These are phyloP conservation scores for Crithidia fasciculata DNA, from an alignment of 208 protist genomes.

Conservation along the genomic window DNA sequence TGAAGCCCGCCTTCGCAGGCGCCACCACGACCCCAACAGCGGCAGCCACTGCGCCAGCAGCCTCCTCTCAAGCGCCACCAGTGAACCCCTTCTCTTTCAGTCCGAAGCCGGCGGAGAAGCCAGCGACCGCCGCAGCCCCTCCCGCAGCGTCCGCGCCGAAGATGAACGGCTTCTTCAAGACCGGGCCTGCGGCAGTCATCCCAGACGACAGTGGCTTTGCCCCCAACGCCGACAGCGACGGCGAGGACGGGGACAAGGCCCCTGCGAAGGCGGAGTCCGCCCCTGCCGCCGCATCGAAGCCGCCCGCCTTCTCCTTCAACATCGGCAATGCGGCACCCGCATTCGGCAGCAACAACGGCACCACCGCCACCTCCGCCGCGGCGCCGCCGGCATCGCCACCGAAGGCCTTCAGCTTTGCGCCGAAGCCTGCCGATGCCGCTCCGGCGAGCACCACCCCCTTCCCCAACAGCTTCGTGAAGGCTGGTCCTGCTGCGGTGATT, in stretches of 20 bases:
- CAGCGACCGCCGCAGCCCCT: background rate
- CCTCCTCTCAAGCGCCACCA: background rate
- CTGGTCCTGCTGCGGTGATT: constrained; percentile 62
- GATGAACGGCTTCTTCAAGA: constrained; percentile 53
- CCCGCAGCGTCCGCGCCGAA: background rate
- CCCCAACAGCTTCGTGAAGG: constrained; percentile 54
- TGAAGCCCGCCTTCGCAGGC: background rate
- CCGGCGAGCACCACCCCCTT: constrained; percentile 4
- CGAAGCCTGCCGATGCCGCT: constrained; percentile 14
- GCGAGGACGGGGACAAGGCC: constrained; percentile 34
- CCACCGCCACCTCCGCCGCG: background rate
- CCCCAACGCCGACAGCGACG: constrained; percentile 59
- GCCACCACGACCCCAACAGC: background rate
- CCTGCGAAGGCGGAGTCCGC: constrained; percentile 3
- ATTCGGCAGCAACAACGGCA: background rate
- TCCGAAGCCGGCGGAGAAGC: background rate
- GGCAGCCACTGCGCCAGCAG: background rate
- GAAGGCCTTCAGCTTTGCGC: constrained; percentile 31
- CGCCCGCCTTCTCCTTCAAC: constrained; percentile 33
- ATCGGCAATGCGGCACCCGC: background rate
- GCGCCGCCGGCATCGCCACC: background rate
- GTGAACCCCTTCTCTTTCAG: constrained; percentile 19
- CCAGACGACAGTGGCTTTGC: constrained; percentile 75
- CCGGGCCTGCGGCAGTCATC: constrained; percentile 62
- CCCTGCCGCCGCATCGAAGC: constrained; percentile 28